Percentiles rank a stretch among this genome's conserved stretches.
These are phyloP conservation scores for Scorias spongiosa DNA, from an alignment of 2,329 filamentous ascomycete species.

Conservation along the genomic window DNA sequence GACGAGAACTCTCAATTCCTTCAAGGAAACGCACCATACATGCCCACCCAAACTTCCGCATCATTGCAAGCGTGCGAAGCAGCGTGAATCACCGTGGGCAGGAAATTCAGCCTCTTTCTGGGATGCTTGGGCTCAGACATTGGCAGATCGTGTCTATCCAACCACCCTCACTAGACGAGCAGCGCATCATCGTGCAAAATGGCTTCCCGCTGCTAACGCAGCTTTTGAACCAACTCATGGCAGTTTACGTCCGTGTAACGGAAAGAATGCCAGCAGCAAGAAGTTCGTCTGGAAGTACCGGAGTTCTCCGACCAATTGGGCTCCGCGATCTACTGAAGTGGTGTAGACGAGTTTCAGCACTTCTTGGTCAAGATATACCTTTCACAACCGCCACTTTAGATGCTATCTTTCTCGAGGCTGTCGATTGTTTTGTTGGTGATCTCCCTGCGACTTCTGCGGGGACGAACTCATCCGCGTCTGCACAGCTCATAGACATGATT, in stretches of 20 bases:
- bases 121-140: slow-evolving; percentile 67
- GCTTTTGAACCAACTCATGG: slow-evolving; percentile 40
- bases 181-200: slow-evolving; percentile 55
- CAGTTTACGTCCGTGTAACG: slow-evolving; percentile 29
- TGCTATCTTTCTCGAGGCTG: slow-evolving; percentile 81
- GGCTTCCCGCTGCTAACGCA: slow-evolving; percentile 55
- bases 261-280: not conserved
- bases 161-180: slow-evolving; percentile 51
- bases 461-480: slow-evolving; percentile 36
- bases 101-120: slow-evolving; percentile 51
- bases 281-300: slow-evolving; percentile 22
- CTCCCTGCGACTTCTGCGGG: slow-evolving; percentile 49
- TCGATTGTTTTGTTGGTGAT: slow-evolving; percentile 82
- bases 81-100: slow-evolving; percentile 48
- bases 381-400: slow-evolving; percentile 58
- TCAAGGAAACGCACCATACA: slow-evolving; percentile 74
- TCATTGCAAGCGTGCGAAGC: slow-evolving; percentile 83
- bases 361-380: slow-evolving; percentile 46
- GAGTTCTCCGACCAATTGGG: slow-evolving; percentile 45
- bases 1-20: slow-evolving; percentile 77
- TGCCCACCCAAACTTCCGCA: slow-evolving; percentile 70
- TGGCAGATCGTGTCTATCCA: slow-evolving; percentile 67
- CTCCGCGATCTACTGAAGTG: slow-evolving; percentile 80
- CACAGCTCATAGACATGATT: slow-evolving; percentile 36
- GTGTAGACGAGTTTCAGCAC: slow-evolving; percentile 59